phyloP scores from a whole-genome alignment of 257 asterid genomes.

The Lantana camara region DNA sequence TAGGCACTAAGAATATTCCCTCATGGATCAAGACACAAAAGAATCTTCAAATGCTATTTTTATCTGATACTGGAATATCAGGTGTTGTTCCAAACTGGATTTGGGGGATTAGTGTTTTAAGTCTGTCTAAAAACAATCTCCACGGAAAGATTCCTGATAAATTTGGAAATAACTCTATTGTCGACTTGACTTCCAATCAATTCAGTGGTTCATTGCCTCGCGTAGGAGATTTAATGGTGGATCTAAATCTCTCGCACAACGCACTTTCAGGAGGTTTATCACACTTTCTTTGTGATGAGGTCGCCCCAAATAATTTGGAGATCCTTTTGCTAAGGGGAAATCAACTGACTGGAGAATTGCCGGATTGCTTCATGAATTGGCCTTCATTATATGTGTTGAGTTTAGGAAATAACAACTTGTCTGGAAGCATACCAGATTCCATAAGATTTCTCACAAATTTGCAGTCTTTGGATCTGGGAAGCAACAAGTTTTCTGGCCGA shows the following conservation, averaged over 20 bases:
- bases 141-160: constrained; percentile 31
- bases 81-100: constrained; percentile 38
- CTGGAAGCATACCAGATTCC: constrained; percentile 14
- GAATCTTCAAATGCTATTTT: not conserved
- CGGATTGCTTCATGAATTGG: constrained; percentile 46
- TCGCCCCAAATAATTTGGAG: not conserved
- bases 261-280: no score
- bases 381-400: constrained; percentile 15
- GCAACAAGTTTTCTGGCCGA: constrained; percentile 26
- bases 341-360: constrained; percentile 32
- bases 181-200: not conserved
- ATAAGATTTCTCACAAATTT: not conserved
- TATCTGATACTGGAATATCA: constrained; percentile 31
- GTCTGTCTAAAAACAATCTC: constrained; percentile 37
- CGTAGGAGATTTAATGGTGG: not conserved
- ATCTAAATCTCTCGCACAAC: constrained; percentile 32
- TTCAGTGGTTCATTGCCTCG: constrained; percentile 30
- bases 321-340: constrained; percentile 36
- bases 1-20: constrained; percentile 32
- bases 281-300: constrained; percentile 28
- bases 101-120: constrained; percentile 12
- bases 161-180: not conserved
- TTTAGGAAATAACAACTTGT: constrained; percentile 23
- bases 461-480: constrained; percentile 12
- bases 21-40: constrained; percentile 35